Percentiles rank a stretch among this genome's conserved stretches.
Evolutionary conservation across 305 asterid genomes (phyloP).

Genomic region (Striga hermonthica): DNA sequence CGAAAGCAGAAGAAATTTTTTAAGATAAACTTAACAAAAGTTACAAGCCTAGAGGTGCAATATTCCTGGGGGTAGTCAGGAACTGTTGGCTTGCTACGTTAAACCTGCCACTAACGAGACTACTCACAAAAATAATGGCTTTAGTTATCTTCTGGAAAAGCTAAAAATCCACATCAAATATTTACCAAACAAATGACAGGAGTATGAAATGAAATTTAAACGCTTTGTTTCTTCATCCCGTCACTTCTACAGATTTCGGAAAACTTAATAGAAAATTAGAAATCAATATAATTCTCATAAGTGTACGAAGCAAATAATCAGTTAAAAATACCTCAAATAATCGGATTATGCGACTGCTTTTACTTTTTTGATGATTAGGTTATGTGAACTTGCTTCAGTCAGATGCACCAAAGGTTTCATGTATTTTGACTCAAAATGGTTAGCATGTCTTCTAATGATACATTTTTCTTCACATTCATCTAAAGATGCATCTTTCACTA

Average conservation of each 20-base stretch:
- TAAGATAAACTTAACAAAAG: slow-evolving; percentile 9
- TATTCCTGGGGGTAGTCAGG: slow-evolving; percentile 20
- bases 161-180: too few species aligned
- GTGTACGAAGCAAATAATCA: neutral
- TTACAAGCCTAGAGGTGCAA: slow-evolving; percentile 24
- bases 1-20: slow-evolving; percentile 16
- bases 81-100: slow-evolving; percentile 19
- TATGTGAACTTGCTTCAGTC: slow-evolving; percentile 14
- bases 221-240: slow-evolving; percentile 17
- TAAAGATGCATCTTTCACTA: too few species aligned
- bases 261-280: slow-evolving; percentile 1
- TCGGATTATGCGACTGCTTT: neutral
- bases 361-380: slow-evolving; percentile 14
- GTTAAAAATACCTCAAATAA: slow-evolving; percentile 2
- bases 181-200: slow-evolving; percentile 26
- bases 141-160: neutral
- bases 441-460: slow-evolving; percentile 24
- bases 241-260: slow-evolving; percentile 9
- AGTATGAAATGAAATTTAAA: slow-evolving; percentile 10
- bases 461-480: neutral
- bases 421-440: slow-evolving; percentile 20
- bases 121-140: slow-evolving; percentile 11
- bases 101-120: slow-evolving; percentile 27
- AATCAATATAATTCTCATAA: neutral
- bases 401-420: neutral